Base-by-base conservation (phyloP, 2,329 filamentous ascomycete genomes). In the Myriosclerotinia curreyana region DNA sequence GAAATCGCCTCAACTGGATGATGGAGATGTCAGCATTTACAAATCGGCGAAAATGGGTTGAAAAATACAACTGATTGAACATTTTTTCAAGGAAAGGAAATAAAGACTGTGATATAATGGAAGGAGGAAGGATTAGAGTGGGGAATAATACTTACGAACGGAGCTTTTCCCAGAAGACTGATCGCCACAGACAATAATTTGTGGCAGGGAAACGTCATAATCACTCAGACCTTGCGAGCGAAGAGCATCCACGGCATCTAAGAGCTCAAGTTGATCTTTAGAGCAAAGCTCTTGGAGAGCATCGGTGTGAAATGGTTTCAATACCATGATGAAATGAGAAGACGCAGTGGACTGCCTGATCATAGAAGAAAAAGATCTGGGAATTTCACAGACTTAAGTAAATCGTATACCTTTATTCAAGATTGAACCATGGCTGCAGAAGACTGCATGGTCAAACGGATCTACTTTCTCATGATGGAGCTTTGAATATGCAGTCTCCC, bases 91-190 rank as follows among this genome's bases (percentile, higher is more conserved):
- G 28, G 5, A 31, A 31, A 31, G 28, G 28, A 31, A 31, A 31
- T 31, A 5, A 31, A 31, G 3, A 31, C 28, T 5, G 28, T 31
- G 28, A 31, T 31, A 31, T 31, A 31, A 31, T 31, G 28, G 28
- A 31, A 31, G 5, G 28, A 31, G 28, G 28, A 31, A 31, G 28
- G 28, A 31, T 3, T 3, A 31, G 28, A 5, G 28, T 31, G 28
- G 28, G 5, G 5, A 31, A 7, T 44, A 8, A 6, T 9, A 20
- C n/a, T 22, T 25, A 48, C n/a, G 11, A 48, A 52, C 49, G 14
- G 71, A 79, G 51, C 68, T 75, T 68, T 73, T 77, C 0, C 78
- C 77, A 50, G 72, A 74, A 0, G 74, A 78, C 64, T 80, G 76
- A 53, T 79, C 77, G 1, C 78, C 76, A 8, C 73, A 72, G 9